These are phyloP conservation scores for Moricandia moricandioides DNA, from an alignment of 345 rosid species.

Conservation along the genomic window DNA sequence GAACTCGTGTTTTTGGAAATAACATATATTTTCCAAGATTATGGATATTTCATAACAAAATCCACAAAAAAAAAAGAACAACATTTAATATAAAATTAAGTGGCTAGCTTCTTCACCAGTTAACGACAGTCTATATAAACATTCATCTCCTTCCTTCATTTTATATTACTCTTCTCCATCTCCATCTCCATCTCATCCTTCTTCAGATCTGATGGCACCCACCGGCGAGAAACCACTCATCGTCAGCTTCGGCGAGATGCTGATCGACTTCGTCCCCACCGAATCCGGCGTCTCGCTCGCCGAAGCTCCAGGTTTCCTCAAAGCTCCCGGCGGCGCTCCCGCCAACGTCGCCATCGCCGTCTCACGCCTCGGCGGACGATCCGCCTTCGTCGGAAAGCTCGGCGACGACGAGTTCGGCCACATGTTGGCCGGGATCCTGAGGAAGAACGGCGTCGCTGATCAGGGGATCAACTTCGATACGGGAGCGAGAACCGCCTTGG, in stretches of 20 bases:
- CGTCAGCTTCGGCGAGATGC: conserved; percentile 54
- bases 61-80: background rate
- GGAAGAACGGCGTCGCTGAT: conserved; percentile 50
- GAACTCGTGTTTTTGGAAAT: background rate
- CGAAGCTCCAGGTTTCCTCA: conserved; percentile 56
- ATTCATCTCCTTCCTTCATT: background rate
- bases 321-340: conserved; percentile 68
- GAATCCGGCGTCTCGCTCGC: conserved; percentile 60
- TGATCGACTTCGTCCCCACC: conserved; percentile 63
- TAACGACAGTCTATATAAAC: conserved; percentile 31
- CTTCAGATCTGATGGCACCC: conserved; percentile 33
- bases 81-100: background rate
- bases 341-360: conserved; percentile 66
- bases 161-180: conserved; percentile 1
- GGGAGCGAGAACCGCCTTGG: conserved; percentile 65
- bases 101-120: background rate
- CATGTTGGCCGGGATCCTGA: conserved; percentile 57
- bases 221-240: conserved; percentile 42
- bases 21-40: background rate
- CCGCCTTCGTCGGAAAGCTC: conserved; percentile 57
- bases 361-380: conserved; percentile 50
- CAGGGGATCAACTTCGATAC: conserved; percentile 57
- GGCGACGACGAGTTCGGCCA: conserved; percentile 73
- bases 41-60: background rate
- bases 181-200: conserved; percentile 10